Evolutionary conservation across 2,329 filamentous ascomycete species (phyloP), one percentile per base, ranked within the genome.

Genomic region (Emericellopsis atlantica): DNA sequence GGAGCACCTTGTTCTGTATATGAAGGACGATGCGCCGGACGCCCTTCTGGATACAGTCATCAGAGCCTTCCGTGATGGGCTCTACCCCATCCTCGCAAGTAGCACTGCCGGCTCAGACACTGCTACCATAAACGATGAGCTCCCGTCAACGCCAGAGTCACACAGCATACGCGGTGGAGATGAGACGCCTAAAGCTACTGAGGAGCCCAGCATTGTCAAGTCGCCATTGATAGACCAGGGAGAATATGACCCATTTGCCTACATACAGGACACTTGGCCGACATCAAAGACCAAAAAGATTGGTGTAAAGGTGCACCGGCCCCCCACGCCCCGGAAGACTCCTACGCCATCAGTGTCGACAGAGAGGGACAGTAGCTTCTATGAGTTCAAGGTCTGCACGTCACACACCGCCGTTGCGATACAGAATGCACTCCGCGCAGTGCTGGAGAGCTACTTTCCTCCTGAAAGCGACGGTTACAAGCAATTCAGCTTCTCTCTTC

Each of bases 1-100:
- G 0, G 77, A 81, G 49, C 71, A 81, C 45, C 51, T 79, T 2
- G 62, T 79, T 3, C 60, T 81, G 21, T 62, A 72, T 36, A 66
- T 80, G 42, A 68, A 65, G 12, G 62, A 66, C 8, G 64, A 65
- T 2, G 53, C 56, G 1, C 51, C 54, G 0, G 62, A 72, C 44
- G 44, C 53, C 2, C 50, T 69, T 0, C 53, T 79, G 2, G 65
- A 69, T 18, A 60, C 60, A 1, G 61, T 70, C 14, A 58, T 78
- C 26, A 55, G 59, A 23, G 63, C 66, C 2, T 71, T 75, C 42
- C 54, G 48, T 42, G 40, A 45, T 12, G 52, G 53, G 2, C 49
- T 45, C 15, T 55, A 55, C 39, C 55, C 57, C 2, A 40, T 55
- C 8, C 24, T 52, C 8, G 45, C 49, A 9, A 42, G 46, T 29